These are phyloP conservation scores for Stemphylium lycopersici DNA, from an alignment of 2,329 filamentous ascomycete species.

Conservation along the genomic window DNA sequence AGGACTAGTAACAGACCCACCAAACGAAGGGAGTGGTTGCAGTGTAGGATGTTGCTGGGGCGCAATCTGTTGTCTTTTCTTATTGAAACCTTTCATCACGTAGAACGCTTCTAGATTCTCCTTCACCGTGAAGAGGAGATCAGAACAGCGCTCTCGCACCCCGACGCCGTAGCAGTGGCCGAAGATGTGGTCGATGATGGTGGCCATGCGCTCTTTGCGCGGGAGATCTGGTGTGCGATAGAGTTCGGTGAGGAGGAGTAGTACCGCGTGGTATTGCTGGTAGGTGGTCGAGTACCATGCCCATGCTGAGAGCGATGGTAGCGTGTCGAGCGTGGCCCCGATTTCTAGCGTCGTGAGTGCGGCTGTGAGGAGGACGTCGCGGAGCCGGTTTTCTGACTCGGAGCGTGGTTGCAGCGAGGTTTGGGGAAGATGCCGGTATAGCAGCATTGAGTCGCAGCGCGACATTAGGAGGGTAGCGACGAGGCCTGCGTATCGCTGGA, in stretches of 20 bases:
- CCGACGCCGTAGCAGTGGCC: constrained; percentile 48
- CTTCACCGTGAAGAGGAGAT: constrained; percentile 47
- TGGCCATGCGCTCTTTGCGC: constrained; percentile 46
- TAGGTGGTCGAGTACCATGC: constrained; percentile 49
- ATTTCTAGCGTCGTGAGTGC: constrained; percentile 47
- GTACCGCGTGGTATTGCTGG: constrained; percentile 48
- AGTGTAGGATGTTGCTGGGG: constrained; percentile 39
- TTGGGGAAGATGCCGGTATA: constrained; percentile 48
- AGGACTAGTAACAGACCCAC: constrained; percentile 11
- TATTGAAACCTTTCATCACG: constrained; percentile 47
- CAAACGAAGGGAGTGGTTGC: constrained; percentile 29
- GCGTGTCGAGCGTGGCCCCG: constrained; percentile 47
- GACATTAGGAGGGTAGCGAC: constrained; percentile 47
- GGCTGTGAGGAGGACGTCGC: constrained; percentile 46
- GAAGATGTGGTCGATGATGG: constrained; percentile 49
- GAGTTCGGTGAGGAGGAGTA: constrained; percentile 46
- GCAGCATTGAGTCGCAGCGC: constrained; percentile 49
- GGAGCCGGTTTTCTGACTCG: constrained; percentile 45
- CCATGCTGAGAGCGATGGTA: constrained; percentile 44
- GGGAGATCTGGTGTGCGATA: constrained; percentile 46
- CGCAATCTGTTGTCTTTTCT: constrained; percentile 28
- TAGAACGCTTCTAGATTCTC: constrained; percentile 49
- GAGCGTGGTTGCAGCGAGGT: constrained; percentile 42
- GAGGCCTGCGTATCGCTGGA: constrained; percentile 47
- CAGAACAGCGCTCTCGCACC: constrained; percentile 43